phyloP scores from a whole-genome alignment of 2,329 filamentous ascomycete genomes.

The Penicillium sp. region DNA sequence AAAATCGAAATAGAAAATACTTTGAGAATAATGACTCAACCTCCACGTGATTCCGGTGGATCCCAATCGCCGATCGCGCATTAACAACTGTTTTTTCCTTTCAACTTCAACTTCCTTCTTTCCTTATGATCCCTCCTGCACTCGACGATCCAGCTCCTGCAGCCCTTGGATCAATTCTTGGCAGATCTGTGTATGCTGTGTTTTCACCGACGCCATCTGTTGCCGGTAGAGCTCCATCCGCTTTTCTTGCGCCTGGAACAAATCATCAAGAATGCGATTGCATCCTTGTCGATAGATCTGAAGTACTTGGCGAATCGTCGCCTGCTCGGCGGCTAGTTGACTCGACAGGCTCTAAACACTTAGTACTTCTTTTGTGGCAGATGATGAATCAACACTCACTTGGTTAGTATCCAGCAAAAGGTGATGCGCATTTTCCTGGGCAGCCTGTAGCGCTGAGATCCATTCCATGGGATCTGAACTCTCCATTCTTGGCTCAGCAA shows the following conservation, averaged over 20 bases:
- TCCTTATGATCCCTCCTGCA: slow-evolving; percentile 14
- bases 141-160: slow-evolving; percentile 21
- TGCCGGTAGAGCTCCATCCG: slow-evolving; percentile 32
- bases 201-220: slow-evolving; percentile 26
- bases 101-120: not conserved
- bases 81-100: no score
- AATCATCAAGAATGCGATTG: slow-evolving; percentile 39
- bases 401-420: slow-evolving; percentile 26
- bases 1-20: slow-evolving; percentile 1
- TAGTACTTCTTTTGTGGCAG: no score
- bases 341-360: slow-evolving; percentile 36
- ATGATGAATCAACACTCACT: slow-evolving; percentile 21
- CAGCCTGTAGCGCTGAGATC: slow-evolving; percentile 16
- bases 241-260: slow-evolving; percentile 38
- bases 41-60: slow-evolving; percentile 26
- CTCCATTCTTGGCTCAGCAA: slow-evolving; percentile 1
- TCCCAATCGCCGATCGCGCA: slow-evolving; percentile 15
- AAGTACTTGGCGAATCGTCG: slow-evolving; percentile 41
- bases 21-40: not conserved
- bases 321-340: slow-evolving; percentile 46
- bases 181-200: slow-evolving; percentile 28
- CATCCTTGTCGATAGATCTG: slow-evolving; percentile 43
- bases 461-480: slow-evolving; percentile 11
- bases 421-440: slow-evolving; percentile 19
- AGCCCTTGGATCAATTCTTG: slow-evolving; percentile 28